Conservation (phyloP, 768 basidiomycete genomes). For the Lactifluus hygrophoroides region DNA sequence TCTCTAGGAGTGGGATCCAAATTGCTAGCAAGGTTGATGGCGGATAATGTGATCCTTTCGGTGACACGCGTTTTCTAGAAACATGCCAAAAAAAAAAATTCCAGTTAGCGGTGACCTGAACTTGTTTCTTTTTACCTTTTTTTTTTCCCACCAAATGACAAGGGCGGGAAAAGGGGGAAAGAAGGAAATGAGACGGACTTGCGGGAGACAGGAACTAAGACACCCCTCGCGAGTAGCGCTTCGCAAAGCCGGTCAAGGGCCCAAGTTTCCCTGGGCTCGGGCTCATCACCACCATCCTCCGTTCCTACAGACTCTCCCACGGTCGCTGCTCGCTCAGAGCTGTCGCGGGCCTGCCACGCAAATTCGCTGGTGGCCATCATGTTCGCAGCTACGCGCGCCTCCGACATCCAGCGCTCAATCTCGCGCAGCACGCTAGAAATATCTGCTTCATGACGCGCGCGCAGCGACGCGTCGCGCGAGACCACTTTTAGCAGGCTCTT, state of each 20-base stretch:
- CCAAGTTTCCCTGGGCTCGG: conserved; percentile 52
- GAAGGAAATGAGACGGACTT: conserved; percentile 43
- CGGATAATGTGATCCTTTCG: conserved; percentile 39
- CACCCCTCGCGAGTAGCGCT: conserved; percentile 58
- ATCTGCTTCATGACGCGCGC: conserved; percentile 40
- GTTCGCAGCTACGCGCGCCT: conserved; percentile 57
- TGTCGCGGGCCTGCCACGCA: conserved; percentile 35
- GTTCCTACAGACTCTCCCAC: not conserved
- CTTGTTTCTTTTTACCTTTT: not conserved
- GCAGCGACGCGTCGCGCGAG: conserved; percentile 56
- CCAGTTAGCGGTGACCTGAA: not conserved
- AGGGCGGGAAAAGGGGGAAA: not conserved
- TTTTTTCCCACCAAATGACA: not conserved
- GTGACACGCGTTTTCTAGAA: conserved; percentile 47
- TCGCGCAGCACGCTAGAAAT: conserved; percentile 46
- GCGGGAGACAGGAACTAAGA: conserved; percentile 73
- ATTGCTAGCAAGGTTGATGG: conserved; percentile 44
- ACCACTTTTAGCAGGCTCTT: conserved; percentile 57
- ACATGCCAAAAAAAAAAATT: not conserved
- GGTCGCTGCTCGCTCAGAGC: conserved; percentile 1
- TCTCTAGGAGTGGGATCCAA: conserved; percentile 58
- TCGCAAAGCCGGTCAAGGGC: conserved; percentile 63
- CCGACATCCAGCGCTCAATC: conserved; percentile 71
- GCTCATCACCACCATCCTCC: conserved; percentile 29
- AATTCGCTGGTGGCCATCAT: conserved; percentile 33